Percentiles rank a stretch among this genome's conserved stretches.
Conservation (phyloP, 352 stramenopile genomes). For the Pythium insidiosum region DNA sequence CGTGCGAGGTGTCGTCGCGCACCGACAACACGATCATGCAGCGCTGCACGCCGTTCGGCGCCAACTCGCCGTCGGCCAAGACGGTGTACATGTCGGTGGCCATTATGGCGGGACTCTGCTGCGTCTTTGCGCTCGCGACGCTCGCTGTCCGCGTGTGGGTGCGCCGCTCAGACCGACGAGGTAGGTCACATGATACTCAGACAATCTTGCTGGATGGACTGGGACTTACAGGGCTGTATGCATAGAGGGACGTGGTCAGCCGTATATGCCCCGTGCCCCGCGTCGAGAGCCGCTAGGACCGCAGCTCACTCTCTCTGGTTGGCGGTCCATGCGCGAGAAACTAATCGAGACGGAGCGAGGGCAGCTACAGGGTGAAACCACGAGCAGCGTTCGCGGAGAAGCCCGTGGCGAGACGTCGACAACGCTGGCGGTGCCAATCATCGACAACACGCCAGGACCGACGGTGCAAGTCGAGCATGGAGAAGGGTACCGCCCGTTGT, state of each 20-base stretch:
- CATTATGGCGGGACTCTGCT: slow-evolving; percentile 10
- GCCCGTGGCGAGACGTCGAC: no score
- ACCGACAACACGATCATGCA: slow-evolving; percentile 17
- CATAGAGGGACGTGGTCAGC: not conserved
- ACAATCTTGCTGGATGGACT: no score
- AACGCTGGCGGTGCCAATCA: slow-evolving; percentile 1
- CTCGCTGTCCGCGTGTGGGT: slow-evolving; percentile 8
- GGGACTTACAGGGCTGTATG: no score
- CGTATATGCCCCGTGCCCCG: not conserved
- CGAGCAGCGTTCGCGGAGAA: no score
- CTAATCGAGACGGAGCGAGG: slow-evolving; percentile 31
- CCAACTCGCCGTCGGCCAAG: slow-evolving; percentile 1
- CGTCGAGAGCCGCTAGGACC: slow-evolving; percentile 18
- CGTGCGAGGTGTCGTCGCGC: slow-evolving; percentile 11
- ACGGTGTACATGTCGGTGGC: slow-evolving; percentile 10
- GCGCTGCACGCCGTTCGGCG: slow-evolving; percentile 3
- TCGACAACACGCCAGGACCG: not conserved
- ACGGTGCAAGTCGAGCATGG: slow-evolving; percentile 20
- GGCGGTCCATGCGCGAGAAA: slow-evolving; percentile 46
- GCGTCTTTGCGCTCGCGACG: slow-evolving; percentile 5
- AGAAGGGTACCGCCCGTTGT: slow-evolving; percentile 31
- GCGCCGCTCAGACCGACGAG: not conserved
- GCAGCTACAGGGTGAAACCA: slow-evolving; percentile 1
- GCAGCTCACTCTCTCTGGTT: slow-evolving; percentile 33
- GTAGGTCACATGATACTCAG: no score